Base-by-base conservation (phyloP, 495 filamentous ascomycete species). In the Penicillium maclennaniae region DNA sequence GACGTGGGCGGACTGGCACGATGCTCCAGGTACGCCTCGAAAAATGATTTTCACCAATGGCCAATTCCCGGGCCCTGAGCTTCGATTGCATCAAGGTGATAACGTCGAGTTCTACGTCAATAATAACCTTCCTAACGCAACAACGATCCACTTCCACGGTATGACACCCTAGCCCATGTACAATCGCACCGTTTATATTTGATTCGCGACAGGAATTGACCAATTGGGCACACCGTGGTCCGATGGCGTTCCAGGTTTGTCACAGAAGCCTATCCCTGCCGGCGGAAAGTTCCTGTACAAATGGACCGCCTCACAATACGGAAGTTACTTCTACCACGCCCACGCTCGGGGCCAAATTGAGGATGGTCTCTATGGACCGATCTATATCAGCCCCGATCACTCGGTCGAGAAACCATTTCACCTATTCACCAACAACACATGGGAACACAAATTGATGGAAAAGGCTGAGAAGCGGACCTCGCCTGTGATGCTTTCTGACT, bases 31-130 rank as follows among this genome's bases (percentile, higher is more conserved):
- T 34, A 12, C 31, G 1, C 31, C 31, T 14, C 14, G 31, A 14
- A 34, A 34, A 14, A 34, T 34, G 31, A 34, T 34, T 7, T 72
- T 83, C 20, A 72, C 80, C 47, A 83, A 83, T 62, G 78, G 76
- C 10, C 74, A 79, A 12, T 81, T 73, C 47, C 80, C 80, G 0
- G 80, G 77, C 0, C 80, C 79, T 2, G 40, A 73, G 23, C 73
- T 83, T 26, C 71, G 79, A 44, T 69, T 79, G 3, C 76, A 81
- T 56, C 76, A 81, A 69, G 80, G 78, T n/a, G 79, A 83, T 58
- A 69, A 66, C 25, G 76, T 82, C 52, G 71, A 81, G 42, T 75
- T 83, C 7, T 48, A 45, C 4, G 46, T 60, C 10, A 46, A 53
- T 20, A 58, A 61, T n/a, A 28, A 28, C 31, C 17, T 55, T 25